Evolutionary conservation across 73 alveolate species (phyloP).

Genomic region (Tetrahymena thermophila): DNA sequence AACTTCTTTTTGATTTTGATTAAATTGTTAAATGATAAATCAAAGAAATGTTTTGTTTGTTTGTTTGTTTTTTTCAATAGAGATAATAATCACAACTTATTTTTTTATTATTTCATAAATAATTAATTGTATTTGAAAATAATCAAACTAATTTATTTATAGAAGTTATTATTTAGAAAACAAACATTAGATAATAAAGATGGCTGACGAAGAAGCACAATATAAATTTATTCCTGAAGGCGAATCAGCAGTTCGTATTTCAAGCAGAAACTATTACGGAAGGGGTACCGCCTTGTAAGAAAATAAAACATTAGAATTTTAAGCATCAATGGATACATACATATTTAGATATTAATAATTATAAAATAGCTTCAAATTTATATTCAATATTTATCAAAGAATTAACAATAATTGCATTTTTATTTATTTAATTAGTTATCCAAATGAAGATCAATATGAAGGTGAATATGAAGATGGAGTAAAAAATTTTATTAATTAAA

Average conservation of each 20-base stretch:
- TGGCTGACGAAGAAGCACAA: conserved; percentile 10
- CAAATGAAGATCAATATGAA: conserved; percentile 75
- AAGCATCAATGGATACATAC: background rate
- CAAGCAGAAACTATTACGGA: conserved; percentile 64
- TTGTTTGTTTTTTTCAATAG: background rate
- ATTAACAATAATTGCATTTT: background rate
- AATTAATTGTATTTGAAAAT: background rate
- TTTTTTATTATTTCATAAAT: background rate
- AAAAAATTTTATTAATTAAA: background rate
- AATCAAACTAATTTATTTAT: background rate
- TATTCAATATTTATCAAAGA: background rate
- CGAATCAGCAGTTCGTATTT: conserved; percentile 6
- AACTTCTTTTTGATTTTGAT: background rate
- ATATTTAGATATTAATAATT: too few relatives aligned
- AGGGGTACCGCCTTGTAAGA: conserved; percentile 66
- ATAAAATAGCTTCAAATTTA: too few relatives aligned
- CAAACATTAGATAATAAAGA: background rate
- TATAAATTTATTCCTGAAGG: conserved; percentile 38
- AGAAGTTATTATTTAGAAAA: background rate
- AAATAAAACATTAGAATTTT: background rate
- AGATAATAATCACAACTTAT: background rate
- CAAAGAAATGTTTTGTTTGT: background rate
- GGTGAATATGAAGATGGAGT: conserved; percentile 80
- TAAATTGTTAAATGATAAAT: background rate
- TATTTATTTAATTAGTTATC: background rate